Conservation (phyloP, 176 grass and related monocot species). For the Guadua angustifolia region DNA sequence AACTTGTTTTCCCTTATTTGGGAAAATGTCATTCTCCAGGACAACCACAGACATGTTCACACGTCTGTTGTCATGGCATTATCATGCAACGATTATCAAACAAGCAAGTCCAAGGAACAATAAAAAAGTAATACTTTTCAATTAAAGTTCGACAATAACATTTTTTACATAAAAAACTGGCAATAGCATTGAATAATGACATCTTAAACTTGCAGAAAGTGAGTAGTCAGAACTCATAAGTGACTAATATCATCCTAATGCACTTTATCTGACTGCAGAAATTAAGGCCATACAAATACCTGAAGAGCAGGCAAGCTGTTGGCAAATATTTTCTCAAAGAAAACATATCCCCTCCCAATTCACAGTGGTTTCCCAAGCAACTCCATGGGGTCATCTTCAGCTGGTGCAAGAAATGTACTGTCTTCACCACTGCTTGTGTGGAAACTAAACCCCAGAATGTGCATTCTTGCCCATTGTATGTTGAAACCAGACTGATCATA, state of each 20-base stretch:
- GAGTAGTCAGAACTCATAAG: background rate
- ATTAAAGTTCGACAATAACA: background rate
- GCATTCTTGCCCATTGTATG: conserved; percentile 68
- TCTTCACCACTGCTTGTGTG: conserved; percentile 17
- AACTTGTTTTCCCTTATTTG: background rate
- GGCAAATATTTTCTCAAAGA: conserved; percentile 70
- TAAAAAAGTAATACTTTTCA: conserved; percentile 10
- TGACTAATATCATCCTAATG: conserved; percentile 6
- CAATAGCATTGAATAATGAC: background rate
- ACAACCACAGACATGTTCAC: background rate
- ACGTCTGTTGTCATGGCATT: background rate
- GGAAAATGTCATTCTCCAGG: background rate
- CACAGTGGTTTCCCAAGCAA: conserved; percentile 64
- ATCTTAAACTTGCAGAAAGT: conserved; percentile 1
- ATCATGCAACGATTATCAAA: conserved; percentile 23
- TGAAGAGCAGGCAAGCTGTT: conserved; percentile 93
- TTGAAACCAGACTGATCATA: conserved; percentile 75
- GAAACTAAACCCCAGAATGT: conserved; percentile 64
- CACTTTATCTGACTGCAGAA: background rate
- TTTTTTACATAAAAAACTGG: background rate
- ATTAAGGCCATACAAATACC: conserved; percentile 47
- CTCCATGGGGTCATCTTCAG: conserved; percentile 56
- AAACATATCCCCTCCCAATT: conserved; percentile 55
- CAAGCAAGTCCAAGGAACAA: background rate
- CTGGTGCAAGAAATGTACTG: conserved; percentile 6